Evolutionary conservation across 192 early-diverging fungal species (phyloP).

Genomic region (Spinellus fusiger): DNA sequence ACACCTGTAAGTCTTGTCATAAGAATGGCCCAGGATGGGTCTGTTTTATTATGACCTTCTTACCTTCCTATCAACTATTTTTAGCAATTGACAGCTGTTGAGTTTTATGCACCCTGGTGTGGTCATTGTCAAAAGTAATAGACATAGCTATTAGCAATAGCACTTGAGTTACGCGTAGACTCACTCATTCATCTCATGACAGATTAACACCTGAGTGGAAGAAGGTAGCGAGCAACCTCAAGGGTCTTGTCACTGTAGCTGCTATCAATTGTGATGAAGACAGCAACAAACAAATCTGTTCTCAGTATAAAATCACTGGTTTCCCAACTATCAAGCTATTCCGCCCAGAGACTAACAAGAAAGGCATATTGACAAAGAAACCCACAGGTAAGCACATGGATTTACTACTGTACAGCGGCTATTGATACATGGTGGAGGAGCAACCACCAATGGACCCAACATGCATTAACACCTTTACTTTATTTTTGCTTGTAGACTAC

Average conservation of each 20-base stretch:
- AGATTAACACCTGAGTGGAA: conserved; percentile 83
- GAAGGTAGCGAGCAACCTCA: conserved; percentile 77
- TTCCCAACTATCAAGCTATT: conserved; percentile 89
- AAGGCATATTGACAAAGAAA: conserved; percentile 24
- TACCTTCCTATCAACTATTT: background rate
- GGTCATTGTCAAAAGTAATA: conserved; percentile 80
- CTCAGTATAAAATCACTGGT: conserved; percentile 72
- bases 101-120: conserved; percentile 97
- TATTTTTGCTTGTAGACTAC: conserved; percentile 49
- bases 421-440: no score
- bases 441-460: background rate
- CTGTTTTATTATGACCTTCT: background rate
- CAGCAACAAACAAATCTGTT: conserved; percentile 69
- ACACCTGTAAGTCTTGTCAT: conserved; percentile 43
- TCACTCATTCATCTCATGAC: no score
- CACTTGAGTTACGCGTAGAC: no score
- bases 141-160: background rate
- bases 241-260: conserved; percentile 80
- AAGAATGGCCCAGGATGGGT: background rate
- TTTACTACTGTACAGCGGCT: no score
- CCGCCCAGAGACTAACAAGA: conserved; percentile 41
- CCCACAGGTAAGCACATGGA: conserved; percentile 36
- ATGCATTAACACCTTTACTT: background rate
- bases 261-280: conserved; percentile 90
- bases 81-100: conserved; percentile 76